Evolutionary conservation across 139 green algal species (phyloP).

Genomic region (Chlamydomonas sp.): DNA sequence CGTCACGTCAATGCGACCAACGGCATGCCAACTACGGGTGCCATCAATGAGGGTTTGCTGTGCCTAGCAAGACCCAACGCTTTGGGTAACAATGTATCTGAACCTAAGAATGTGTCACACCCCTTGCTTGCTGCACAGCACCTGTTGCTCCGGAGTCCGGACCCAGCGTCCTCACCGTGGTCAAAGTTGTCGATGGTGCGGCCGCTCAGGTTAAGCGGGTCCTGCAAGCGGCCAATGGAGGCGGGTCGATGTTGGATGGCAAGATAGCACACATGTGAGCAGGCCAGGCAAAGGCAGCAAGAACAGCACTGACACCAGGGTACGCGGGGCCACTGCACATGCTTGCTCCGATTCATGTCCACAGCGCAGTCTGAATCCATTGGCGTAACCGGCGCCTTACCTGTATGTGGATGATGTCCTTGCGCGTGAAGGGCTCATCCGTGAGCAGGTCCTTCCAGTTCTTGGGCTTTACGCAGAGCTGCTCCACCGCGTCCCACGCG

Average conservation of each 20-base stretch:
- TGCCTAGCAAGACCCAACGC: too few relatives aligned
- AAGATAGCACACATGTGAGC: too few relatives aligned
- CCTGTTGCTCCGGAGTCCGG: conserved; percentile 15
- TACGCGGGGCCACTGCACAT: not conserved
- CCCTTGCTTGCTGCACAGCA: not conserved
- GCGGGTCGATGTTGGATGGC: too few relatives aligned
- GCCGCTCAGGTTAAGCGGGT: conserved; percentile 79
- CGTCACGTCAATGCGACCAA: too few relatives aligned
- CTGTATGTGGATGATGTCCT: conserved; percentile 94
- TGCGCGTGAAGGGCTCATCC: conserved; percentile 88
- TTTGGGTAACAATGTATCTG: too few relatives aligned
- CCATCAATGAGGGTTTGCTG: too few relatives aligned
- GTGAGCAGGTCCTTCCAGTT: conserved; percentile 92
- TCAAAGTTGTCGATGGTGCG: conserved; percentile 82
- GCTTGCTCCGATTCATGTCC: not conserved
- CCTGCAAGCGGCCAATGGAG: conserved; percentile 65
- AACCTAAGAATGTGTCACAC: not conserved
- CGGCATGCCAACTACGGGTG: too few relatives aligned
- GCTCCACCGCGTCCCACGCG: conserved; percentile 84
- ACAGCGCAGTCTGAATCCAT: too few relatives aligned
- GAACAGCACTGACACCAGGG: not conserved
- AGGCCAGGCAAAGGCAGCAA: not conserved
- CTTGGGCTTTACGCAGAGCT: conserved; percentile 96
- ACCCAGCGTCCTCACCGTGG: conserved; percentile 77
- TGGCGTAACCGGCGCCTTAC: not conserved